Base-by-base conservation (phyloP, 2,329 filamentous ascomycete species). In the Pseudocercospora fuligena region DNA sequence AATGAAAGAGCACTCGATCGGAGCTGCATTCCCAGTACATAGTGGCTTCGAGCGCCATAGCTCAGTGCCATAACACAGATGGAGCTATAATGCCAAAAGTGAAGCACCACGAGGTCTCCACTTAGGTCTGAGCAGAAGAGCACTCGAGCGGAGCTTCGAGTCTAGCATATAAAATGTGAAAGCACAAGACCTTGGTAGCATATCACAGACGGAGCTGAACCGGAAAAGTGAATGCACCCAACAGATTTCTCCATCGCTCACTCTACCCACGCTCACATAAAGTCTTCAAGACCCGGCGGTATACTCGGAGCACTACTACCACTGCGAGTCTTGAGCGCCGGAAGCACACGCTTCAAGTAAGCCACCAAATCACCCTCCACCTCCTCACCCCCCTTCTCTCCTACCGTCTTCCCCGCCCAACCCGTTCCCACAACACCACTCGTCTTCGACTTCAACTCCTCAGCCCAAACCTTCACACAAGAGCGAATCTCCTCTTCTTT, bases 401-500 rank as follows among this genome's bases (percentile, higher is more conserved):
- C 33, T 11, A 36, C 33, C 33, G 33, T 36, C 49, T 53, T 53
- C 49, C 49, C 23, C 19, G 21, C 21, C 49, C 49, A 53, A 14
- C 21, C 51, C 23, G 51, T 31, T 11, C 27, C 51, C 51, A 16
- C 5, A n/a, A 14, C 16, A 27, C 11, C 12, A n/a, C 16, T 7
- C 23, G 6, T 9, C 51, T 31, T 56, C 23, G 16, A 27, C 51
- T 31, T 56, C 23, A 27, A 14, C 51, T 29, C 27, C 27, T 27
- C 25, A 6, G 51, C 57, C 69, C 69, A 70, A 19, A 33, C 43
- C 3, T 25, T 46, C 4, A 67, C 61, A 1, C 57, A 67, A 2
- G 43, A 23, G 12, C 69, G 21, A 27, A 69, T 70, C 8, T 70
- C 64, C 3, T 61, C 27, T 21, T 61, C 49, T n/a, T 36, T 51